Evolutionary conservation across 495 filamentous ascomycete genomes (phyloP).

Genomic region (Recurvomyces mirabilis): DNA sequence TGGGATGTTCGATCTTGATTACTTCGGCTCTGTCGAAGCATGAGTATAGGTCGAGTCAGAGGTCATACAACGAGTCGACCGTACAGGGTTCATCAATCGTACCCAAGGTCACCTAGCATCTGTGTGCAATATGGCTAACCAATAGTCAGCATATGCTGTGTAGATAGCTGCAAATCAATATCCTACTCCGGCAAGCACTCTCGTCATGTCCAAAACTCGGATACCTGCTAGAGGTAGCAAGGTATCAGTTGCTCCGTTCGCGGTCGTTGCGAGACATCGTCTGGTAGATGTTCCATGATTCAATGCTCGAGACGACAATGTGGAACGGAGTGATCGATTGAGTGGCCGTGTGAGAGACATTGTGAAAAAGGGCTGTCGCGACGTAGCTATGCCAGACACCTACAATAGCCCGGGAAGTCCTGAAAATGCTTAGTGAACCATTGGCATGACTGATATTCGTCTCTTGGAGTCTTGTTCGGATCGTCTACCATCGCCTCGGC

Average conservation of each 20-base stretch:
- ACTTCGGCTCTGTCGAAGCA: conserved; percentile 62
- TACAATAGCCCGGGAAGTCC: too few relatives aligned
- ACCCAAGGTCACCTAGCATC: conserved; percentile 94
- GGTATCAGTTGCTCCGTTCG: conserved; percentile 5
- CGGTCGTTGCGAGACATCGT: conserved; percentile 19
- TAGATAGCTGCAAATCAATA: neutral
- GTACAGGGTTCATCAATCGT: conserved; percentile 29
- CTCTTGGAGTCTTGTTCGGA: too few relatives aligned
- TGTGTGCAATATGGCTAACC: conserved; percentile 93
- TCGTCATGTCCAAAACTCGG: conserved; percentile 87
- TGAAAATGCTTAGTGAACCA: too few relatives aligned
- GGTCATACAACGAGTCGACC: conserved; percentile 25
- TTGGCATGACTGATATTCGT: too few relatives aligned
- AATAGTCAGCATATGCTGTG: conserved; percentile 19
- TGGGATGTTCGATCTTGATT: conserved; percentile 93
- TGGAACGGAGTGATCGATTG: too few relatives aligned
- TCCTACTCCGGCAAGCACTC: conserved; percentile 88
- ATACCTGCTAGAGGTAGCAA: conserved; percentile 66
- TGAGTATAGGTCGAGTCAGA: conserved; percentile 2
- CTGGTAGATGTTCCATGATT: neutral
- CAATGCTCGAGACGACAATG: too few relatives aligned
- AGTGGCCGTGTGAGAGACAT: too few relatives aligned
- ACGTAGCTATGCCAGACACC: too few relatives aligned
- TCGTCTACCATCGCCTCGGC: too few relatives aligned
- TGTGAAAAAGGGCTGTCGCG: too few relatives aligned